Evolutionary conservation across 495 filamentous ascomycete genomes (phyloP).

Genomic region (Trichodelitschia bisporula): DNA sequence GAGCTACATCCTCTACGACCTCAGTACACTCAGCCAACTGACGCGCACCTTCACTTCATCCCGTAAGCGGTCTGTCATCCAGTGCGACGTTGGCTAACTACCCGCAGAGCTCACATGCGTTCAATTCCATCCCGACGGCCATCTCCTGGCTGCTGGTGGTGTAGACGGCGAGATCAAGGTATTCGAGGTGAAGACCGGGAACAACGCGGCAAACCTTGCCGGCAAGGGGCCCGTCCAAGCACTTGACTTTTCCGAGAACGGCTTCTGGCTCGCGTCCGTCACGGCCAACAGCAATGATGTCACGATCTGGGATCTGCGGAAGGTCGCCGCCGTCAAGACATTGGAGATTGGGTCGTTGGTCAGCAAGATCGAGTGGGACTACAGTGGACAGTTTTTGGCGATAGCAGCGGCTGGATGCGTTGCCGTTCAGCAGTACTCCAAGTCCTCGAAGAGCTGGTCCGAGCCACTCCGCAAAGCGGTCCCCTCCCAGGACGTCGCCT

Average conservation of each 20-base stretch:
- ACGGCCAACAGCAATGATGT: constrained; percentile 47
- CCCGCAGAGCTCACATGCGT: constrained; percentile 44
- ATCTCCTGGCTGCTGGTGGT: constrained; percentile 69
- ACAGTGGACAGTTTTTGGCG: constrained; percentile 80
- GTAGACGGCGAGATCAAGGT: constrained; percentile 55
- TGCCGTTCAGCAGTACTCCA: constrained; percentile 69
- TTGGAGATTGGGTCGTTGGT: constrained; percentile 68
- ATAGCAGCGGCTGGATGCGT: constrained; percentile 58
- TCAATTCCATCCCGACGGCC: constrained; percentile 85
- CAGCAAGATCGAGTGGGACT: constrained; percentile 63
- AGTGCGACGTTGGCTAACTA: constrained; percentile 11
- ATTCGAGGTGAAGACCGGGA: constrained; percentile 55
- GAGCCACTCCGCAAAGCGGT: constrained; percentile 59
- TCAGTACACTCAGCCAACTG: constrained; percentile 35
- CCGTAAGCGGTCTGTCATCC: constrained; percentile 28
- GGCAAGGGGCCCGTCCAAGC: constrained; percentile 41
- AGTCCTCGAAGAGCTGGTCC: constrained; percentile 64
- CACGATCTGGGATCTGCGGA: constrained; percentile 77
- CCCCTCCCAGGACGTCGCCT: constrained; percentile 43
- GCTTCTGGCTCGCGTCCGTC: constrained; percentile 75
- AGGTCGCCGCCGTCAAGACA: constrained; percentile 48
- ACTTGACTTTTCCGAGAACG: constrained; percentile 84
- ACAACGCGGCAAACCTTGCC: constrained; percentile 42
- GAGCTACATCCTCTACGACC: constrained; percentile 78
- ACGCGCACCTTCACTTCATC: constrained; percentile 60